Base-by-base conservation (phyloP, 306 rosid genomes). In the Pueraria montana region DNA sequence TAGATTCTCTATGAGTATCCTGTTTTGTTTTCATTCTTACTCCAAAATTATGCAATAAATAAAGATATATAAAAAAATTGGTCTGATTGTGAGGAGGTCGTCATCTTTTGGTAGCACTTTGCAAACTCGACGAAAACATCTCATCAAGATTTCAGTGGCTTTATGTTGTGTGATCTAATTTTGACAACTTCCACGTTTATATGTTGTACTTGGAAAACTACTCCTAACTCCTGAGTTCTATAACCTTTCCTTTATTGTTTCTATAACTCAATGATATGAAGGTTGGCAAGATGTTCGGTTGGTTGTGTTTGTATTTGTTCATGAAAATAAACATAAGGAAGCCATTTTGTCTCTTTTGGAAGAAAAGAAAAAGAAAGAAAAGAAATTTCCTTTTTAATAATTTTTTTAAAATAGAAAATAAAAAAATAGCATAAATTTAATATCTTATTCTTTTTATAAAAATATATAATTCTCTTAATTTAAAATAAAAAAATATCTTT, bases 111-210 rank as follows among this genome's bases (percentile, higher is more conserved):
- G 32, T 6, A 12, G 11, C 7, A 49, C 62, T 26, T 48, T 6
- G 43, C 23, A 73, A 61, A 27, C 20, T 11, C 11, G 16, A 18
- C 9, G 43, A 36, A 55, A 74, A 36, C 3, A 30, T n/a, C 5
- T 17, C 34, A 55, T 36, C 3, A 34, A 55, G 2, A 10, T 53
- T 53, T 53, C 12, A 30, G 18, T 74, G 50, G 65, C 65, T 74
- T 32, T 53, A 32, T 74, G 30, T 32, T n/a, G 64, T 50, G n/a
- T n/a, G 34, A 14, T 55, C 68, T 74, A 55, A 32, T 74, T 74
- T 52, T 12, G 23, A 34, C 21, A 56, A 36, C 38, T 74, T 36
- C 23, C 52, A 55, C 38, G 38, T 55, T 74, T 10, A 18, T 55
- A n/a, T 20, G 59, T 52, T 52, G 18, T 52, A 20, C 66, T 53